Evolutionary conservation across 2,329 filamentous ascomycete species (phyloP).

Genomic region (Ustulina deusta): DNA sequence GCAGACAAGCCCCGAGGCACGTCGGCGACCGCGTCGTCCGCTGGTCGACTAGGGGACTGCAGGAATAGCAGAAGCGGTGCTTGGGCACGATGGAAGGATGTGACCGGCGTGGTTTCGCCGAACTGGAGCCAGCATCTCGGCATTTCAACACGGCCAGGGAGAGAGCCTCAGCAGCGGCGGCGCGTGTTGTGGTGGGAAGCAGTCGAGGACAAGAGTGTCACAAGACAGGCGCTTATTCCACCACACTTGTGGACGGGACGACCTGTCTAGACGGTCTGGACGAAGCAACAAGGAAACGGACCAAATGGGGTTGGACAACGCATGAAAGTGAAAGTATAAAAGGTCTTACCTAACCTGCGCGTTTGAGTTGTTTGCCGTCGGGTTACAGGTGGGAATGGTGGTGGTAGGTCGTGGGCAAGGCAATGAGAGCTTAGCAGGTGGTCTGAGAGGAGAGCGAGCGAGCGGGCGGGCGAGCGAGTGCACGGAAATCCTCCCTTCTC

Average conservation of each 20-base stretch:
- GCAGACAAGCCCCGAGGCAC: conserved; percentile 29
- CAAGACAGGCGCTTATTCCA: conserved; percentile 46
- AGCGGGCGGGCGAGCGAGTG: conserved; percentile 25
- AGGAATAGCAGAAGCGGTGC: conserved; percentile 27
- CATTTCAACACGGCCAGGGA: conserved; percentile 38
- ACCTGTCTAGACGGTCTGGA: conserved; percentile 18
- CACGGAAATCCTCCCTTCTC: conserved; percentile 8
- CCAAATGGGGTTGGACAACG: conserved; percentile 36
- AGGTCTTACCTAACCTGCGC: conserved; percentile 49
- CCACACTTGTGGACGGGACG: conserved; percentile 43
- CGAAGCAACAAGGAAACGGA: conserved; percentile 15
- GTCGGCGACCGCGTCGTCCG: conserved; percentile 32
- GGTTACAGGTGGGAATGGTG: conserved; percentile 41
- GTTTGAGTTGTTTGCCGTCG: conserved; percentile 44
- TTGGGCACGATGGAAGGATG: conserved; percentile 27
- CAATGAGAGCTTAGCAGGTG: conserved; percentile 42
- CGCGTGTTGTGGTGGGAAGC: conserved; percentile 39
- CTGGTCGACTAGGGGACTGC: conserved; percentile 22
- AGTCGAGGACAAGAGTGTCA: conserved; percentile 43
- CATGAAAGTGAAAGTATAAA: conserved; percentile 39
- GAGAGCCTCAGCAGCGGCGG: conserved; percentile 24
- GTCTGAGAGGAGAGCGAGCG: conserved; percentile 40
- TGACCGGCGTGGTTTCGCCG: conserved; percentile 36
- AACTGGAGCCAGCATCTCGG: conserved; percentile 41
- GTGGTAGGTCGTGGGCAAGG: conserved; percentile 41